Conservation (phyloP, 371 early-diverging fungal species). For the Actinomortierella wolfii region DNA sequence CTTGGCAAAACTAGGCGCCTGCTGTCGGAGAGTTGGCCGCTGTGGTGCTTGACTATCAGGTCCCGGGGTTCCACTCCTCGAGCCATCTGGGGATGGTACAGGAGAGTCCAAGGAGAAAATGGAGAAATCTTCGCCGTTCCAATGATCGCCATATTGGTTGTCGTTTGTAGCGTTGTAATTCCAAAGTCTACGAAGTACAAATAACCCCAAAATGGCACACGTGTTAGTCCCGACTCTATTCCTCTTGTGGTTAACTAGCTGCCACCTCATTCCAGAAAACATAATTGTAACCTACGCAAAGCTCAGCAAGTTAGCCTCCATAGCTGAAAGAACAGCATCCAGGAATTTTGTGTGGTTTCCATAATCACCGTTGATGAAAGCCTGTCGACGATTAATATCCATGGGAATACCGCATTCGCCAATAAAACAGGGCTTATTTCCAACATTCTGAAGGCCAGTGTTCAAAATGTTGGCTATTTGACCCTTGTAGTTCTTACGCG, state of each 20-base stretch:
- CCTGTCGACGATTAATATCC: slow-evolving; percentile 77
- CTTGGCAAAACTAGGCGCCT: slow-evolving; percentile 34
- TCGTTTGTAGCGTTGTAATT: slow-evolving; percentile 84
- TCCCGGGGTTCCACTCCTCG: background rate
- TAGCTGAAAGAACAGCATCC: slow-evolving; percentile 73
- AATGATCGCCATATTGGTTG: slow-evolving; percentile 79
- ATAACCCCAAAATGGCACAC: background rate
- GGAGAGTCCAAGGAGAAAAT: slow-evolving; percentile 62
- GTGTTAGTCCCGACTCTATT: background rate
- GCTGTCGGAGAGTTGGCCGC: slow-evolving; percentile 14
- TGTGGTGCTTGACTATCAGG: background rate
- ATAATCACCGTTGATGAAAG: slow-evolving; percentile 74
- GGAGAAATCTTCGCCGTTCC: slow-evolving; percentile 92
- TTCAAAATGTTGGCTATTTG: slow-evolving; percentile 73
- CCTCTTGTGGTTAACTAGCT: no score
- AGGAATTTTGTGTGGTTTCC: slow-evolving; percentile 69
- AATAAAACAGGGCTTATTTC: slow-evolving; percentile 67
- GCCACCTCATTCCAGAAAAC: no score
- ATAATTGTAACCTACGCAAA: slow-evolving; percentile 60
- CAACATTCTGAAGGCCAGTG: slow-evolving; percentile 65
- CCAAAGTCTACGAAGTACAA: slow-evolving; percentile 64
- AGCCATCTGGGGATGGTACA: slow-evolving; percentile 8
- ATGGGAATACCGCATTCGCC: slow-evolving; percentile 90
- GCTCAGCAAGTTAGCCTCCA: slow-evolving; percentile 76
- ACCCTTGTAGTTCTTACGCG: slow-evolving; percentile 73